Evolutionary conservation across 331 rosid genomes (phyloP).

Genomic region (Malus hybrid): DNA sequence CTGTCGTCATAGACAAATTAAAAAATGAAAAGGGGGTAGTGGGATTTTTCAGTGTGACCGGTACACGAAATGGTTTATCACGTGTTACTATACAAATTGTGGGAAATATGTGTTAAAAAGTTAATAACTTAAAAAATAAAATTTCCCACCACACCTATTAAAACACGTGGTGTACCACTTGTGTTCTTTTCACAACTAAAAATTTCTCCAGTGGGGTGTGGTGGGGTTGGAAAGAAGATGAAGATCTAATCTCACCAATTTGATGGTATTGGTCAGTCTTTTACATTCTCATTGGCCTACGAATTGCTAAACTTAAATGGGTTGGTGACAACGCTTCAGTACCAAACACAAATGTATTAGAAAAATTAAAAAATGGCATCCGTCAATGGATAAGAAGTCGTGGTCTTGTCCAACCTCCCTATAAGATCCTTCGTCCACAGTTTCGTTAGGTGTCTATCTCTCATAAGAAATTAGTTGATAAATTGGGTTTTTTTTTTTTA

Average conservation of each 20-base stretch:
- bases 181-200: too few species aligned
- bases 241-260: neutral
- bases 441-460: neutral
- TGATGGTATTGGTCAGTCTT: neutral
- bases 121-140: too few species aligned
- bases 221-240: neutral
- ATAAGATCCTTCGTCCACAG: neutral
- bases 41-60: too few species aligned
- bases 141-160: too few species aligned
- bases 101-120: too few species aligned
- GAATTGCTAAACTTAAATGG: neutral
- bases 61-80: too few species aligned
- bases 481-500: too few species aligned
- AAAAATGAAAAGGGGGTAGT: too few species aligned
- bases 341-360: slow-evolving; percentile 1
- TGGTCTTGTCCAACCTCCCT: neutral
- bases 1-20: too few species aligned
- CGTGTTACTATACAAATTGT: too few species aligned
- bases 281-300: neutral
- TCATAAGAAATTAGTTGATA: too few species aligned
- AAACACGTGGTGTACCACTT: too few species aligned
- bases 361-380: neutral
- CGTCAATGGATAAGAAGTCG: neutral
- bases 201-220: neutral
- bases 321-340: slow-evolving; percentile 9